Evolutionary conservation across 1,284 basidiomycete species (phyloP).

Genomic region (Malassezia sp.): DNA sequence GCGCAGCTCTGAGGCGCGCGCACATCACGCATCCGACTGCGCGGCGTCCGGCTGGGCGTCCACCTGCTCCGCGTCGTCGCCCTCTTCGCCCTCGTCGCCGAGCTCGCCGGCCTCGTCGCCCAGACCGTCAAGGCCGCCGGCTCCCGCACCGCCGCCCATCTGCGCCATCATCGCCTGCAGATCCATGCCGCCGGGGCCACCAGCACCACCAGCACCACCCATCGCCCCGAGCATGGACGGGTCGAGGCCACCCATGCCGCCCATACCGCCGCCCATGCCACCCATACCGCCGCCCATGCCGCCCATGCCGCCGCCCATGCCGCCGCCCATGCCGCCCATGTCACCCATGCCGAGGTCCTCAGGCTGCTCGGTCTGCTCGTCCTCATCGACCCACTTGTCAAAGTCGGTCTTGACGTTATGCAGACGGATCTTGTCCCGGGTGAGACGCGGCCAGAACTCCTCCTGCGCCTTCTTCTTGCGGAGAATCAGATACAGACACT

Average conservation of each 20-base stretch:
- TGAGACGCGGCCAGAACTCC: slow-evolving; percentile 47
- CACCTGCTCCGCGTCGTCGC: not conserved
- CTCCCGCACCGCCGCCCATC: slow-evolving; percentile 22
- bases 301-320: slow-evolving; percentile 12
- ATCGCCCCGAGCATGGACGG: slow-evolving; percentile 24
- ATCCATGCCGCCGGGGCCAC: slow-evolving; percentile 49
- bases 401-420: slow-evolving; percentile 48
- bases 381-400: slow-evolving; percentile 48
- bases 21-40: too few species aligned
- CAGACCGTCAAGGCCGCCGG: slow-evolving; percentile 25
- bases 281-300: slow-evolving; percentile 9
- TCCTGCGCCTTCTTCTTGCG: slow-evolving; percentile 39
- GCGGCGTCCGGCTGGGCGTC: too few species aligned
- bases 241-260: slow-evolving; percentile 48
- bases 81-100: slow-evolving; percentile 32
- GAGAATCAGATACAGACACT: slow-evolving; percentile 39
- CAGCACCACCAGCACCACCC: slow-evolving; percentile 23
- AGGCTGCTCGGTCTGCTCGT: slow-evolving; percentile 42
- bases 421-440: slow-evolving; percentile 46
- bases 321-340: slow-evolving; percentile 25
- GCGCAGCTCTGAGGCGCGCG: too few species aligned
- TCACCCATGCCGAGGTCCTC: too few species aligned
- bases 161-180: slow-evolving; percentile 25
- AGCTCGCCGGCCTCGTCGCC: slow-evolving; percentile 34
- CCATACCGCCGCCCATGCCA: slow-evolving; percentile 42